Percentiles rank a stretch among this genome's conserved stretches.
These are phyloP conservation scores for Pythium grandisporangium DNA, from an alignment of 352 stramenopile species.

Conservation along the genomic window DNA sequence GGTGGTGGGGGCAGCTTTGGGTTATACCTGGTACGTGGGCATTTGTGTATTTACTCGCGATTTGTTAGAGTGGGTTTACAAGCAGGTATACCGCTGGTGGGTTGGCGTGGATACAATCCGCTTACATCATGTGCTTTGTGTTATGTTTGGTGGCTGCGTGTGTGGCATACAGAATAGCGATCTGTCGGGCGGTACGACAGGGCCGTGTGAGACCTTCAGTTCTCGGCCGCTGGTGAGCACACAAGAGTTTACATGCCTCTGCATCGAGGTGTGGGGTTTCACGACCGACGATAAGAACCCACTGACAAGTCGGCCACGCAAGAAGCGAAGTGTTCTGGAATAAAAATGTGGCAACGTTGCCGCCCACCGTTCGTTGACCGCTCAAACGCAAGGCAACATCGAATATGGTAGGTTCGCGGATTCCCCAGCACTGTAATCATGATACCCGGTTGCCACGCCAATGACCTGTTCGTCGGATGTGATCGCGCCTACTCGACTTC, in stretches of 20 bases:
- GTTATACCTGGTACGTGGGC: slow-evolving; percentile 80
- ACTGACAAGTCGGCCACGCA: slow-evolving; percentile 25
- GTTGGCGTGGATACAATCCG: too few relatives aligned
- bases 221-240: slow-evolving; percentile 65
- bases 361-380: too few relatives aligned
- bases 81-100: too few relatives aligned
- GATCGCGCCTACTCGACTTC: too few relatives aligned
- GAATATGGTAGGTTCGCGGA: too few relatives aligned
- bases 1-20: slow-evolving; percentile 86
- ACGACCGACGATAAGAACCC: slow-evolving; percentile 45
- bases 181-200: slow-evolving; percentile 73
- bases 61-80: not conserved
- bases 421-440: too few relatives aligned
- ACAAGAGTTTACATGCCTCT: slow-evolving; percentile 72
- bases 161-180: slow-evolving; percentile 58
- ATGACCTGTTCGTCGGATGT: too few relatives aligned
- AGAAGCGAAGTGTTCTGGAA: slow-evolving; percentile 48
- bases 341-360: too few relatives aligned
- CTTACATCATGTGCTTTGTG: slow-evolving; percentile 3
- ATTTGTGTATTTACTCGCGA: slow-evolving; percentile 1
- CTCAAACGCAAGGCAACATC: too few relatives aligned
- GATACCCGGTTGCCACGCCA: too few relatives aligned
- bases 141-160: too few relatives aligned
- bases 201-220: slow-evolving; percentile 83
- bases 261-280: slow-evolving; percentile 85